phyloP scores from a whole-genome alignment of 2,329 filamentous ascomycete species.

The Aspergillus sergii region DNA sequence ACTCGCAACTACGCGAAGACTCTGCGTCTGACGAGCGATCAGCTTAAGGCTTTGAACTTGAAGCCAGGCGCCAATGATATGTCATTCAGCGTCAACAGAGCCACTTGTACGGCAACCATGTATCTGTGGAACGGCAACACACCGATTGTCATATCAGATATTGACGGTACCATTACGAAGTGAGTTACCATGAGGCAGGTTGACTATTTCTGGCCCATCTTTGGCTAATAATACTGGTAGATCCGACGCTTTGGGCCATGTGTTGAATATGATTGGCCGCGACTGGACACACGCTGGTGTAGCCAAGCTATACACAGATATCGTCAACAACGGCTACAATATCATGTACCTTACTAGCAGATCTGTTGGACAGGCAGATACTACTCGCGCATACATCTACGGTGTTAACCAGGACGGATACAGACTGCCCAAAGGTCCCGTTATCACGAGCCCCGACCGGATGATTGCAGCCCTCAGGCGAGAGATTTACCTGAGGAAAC shows the following conservation, averaged over 20 bases:
- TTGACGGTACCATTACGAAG: conserved; percentile 98
- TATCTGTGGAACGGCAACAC: conserved; percentile 90
- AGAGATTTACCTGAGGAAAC: conserved; percentile 93
- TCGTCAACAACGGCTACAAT: conserved; percentile 93
- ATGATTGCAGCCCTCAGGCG: conserved; percentile 90
- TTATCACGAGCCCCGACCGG: conserved; percentile 91
- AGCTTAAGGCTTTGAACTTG: conserved; percentile 82
- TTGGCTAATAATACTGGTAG: conserved; percentile 32
- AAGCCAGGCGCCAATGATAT: conserved; percentile 87
- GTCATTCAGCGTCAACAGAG: conserved; percentile 94
- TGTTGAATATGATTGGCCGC: conserved; percentile 92
- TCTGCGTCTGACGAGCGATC: conserved; percentile 88
- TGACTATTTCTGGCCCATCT: neutral
- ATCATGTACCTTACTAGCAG: conserved; percentile 97
- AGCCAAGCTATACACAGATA: conserved; percentile 96
- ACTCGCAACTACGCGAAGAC: conserved; percentile 96
- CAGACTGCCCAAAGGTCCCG: conserved; percentile 82
- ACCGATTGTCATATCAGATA: conserved; percentile 96
- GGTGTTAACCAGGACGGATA: conserved; percentile 88
- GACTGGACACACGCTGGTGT: conserved; percentile 98
- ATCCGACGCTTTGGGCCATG: conserved; percentile 89
- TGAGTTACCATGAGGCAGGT: conserved; percentile 31
- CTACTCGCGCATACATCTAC: conserved; percentile 83
- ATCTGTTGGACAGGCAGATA: conserved; percentile 91
- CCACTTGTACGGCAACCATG: conserved; percentile 89